Evolutionary conservation across 1,284 basidiomycete genomes (phyloP), one percentile per base, ranked within the genome.

Genomic region (Apiotrichum gamsii): DNA sequence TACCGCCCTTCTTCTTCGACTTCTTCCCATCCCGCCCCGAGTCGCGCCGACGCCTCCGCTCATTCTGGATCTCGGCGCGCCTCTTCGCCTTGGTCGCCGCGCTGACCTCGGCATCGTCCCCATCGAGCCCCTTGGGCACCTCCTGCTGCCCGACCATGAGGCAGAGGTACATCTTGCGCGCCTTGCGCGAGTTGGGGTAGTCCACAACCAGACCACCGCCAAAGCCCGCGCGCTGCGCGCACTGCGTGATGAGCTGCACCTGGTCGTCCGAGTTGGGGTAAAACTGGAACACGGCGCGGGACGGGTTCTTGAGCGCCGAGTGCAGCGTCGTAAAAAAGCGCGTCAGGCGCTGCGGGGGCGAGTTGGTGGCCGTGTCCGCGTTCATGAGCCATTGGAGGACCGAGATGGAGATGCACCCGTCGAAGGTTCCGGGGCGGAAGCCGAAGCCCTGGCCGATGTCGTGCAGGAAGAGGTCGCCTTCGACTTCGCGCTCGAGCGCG

Each of bases 371-470:
- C 23, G 90, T 86, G 71, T 98, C 95, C 32, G 95, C 94, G 69
- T 98, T 99, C 52, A 97, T 80, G 0, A 99, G 79, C 95, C 95
- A 99, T 75, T 99, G 95, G 3, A 99, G 78, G 20, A 97, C 95
- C 18, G 95, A 98, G 65, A 99, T 89, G 65, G 91, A 95, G 64
- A 99, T 98, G 8, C 90, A 91, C 36, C 93, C 95, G 69, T 99
- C 95, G 69, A 98, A 98, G 53, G 87, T 87, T 49, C 94, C 95
- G 37, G 95, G 87, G 25, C 95, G 79, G 72, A 97, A 98, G 3
- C 90, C 89, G 60, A 94, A 85, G 3, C 90, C 90, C 65, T 93
- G 90, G 0, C 90, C 90, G 36, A 93, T 91, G 65, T 94, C 90
- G 62, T 93, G 89, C 31, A 94, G 69, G 67, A 93, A 90, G 20